Percentiles rank a stretch among this genome's conserved stretches.
phyloP scores from a whole-genome alignment of 495 filamentous ascomycete genomes.

The Podospora pseudopauciseta region DNA sequence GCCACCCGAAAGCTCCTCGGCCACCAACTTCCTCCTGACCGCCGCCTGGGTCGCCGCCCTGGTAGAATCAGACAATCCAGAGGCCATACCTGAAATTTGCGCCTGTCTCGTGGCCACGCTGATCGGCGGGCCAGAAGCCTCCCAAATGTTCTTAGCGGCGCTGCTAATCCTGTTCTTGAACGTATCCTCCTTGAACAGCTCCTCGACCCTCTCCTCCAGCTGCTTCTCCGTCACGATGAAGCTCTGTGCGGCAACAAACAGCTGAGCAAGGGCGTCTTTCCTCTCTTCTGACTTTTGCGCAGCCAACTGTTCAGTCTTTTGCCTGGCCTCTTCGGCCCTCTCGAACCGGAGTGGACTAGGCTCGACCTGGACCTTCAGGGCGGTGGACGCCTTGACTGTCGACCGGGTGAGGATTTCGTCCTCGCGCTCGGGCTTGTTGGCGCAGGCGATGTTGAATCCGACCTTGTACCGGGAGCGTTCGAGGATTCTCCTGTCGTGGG shows the following conservation, averaged over 20 bases:
- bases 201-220: constrained; percentile 36
- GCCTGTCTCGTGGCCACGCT: constrained; percentile 31
- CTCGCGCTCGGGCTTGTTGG: constrained; percentile 37
- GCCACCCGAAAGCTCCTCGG: constrained; percentile 50
- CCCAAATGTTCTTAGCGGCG: constrained; percentile 42
- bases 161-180: constrained; percentile 14
- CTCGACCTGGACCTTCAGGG: constrained; percentile 26
- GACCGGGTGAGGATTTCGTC: constrained; percentile 46
- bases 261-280: constrained; percentile 43
- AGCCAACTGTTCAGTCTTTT: constrained; percentile 20
- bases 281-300: constrained; percentile 36
- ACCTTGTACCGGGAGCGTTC: constrained; percentile 16
- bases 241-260: constrained; percentile 45
- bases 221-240: constrained; percentile 48
- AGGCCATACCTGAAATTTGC: constrained; percentile 24
- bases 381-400: constrained; percentile 32
- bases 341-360: constrained; percentile 37
- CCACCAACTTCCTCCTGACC: constrained; percentile 41
- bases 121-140: constrained; percentile 28
- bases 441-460: constrained; percentile 27
- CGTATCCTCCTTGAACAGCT: constrained; percentile 34
- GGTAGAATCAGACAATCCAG: constrained; percentile 15
- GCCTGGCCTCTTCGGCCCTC: constrained; percentile 25
- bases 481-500: constrained; percentile 15
- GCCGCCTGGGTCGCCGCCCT: constrained; percentile 24